Base-by-base conservation (phyloP, 495 filamentous ascomycete genomes). In the Cercophora samala region DNA sequence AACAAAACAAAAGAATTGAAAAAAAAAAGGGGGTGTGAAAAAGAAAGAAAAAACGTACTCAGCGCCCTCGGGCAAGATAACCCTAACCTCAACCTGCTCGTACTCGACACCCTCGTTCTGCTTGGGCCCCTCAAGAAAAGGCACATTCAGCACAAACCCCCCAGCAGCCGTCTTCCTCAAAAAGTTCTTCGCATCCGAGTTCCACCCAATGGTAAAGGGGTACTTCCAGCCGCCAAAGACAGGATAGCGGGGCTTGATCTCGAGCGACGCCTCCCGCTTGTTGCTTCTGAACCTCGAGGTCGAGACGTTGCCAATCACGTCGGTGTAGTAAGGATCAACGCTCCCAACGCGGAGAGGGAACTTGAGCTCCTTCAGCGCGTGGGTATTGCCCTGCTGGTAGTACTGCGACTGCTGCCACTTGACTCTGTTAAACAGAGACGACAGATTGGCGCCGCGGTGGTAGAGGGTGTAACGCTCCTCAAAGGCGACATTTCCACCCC, bases 181-280 rank as follows among this genome's bases (percentile, higher is more conserved):
- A 76, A 91, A 96, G 42, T 85, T 84, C 68, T 85, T 83, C 22
- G 96, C 84, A 64, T 94, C 86, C 63, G 90, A 89, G 81, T 97
- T 92, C 94, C 95, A 99, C 66, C 95, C 96, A 56, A 97, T 86
- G 58, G 89, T 89, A 81, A 97, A 99, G 68, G 89, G 93, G 74
- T 96, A 97, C 78, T 96, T 97, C 95, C 95, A 99, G 61, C 91
- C 92, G 58, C 95, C 95, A 73, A 98, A 98, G 24, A 99, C 74
- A 8, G 95, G 95, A 77, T 92, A 99, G 29, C 95, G 85, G 18
- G 96, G 96, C 79, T 91, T 93, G 67, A 97, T 85, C 79, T 97
- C 95, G 52, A 98, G 85, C 64, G 86, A 81, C 37, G 91, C 92
- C 72, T 96, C 93, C 1, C 89, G 85, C 75, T 84, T 84, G 69